phyloP scores from a whole-genome alignment of 1,284 basidiomycete species.

The Moesziomyces globuligerus region DNA sequence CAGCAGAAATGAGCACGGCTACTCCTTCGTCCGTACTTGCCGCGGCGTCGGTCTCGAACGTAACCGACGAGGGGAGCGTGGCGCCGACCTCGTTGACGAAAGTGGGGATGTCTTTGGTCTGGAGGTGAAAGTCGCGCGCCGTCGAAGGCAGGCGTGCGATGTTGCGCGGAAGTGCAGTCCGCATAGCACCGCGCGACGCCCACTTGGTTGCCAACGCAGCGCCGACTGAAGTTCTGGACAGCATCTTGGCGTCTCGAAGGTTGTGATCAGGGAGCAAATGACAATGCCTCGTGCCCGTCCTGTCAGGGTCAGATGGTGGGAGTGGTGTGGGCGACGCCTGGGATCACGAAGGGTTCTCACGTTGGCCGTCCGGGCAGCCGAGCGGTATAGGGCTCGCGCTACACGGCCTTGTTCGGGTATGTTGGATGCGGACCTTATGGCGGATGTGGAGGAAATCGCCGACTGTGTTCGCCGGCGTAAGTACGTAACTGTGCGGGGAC shows the following conservation, averaged over 20 bases:
- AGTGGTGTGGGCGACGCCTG: too few species aligned
- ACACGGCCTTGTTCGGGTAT: too few species aligned
- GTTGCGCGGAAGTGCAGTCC: background rate
- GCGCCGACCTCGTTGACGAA: constrained; percentile 28
- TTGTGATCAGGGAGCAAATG: too few species aligned
- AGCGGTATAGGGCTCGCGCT: too few species aligned
- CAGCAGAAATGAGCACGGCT: constrained; percentile 47
- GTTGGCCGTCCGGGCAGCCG: too few species aligned
- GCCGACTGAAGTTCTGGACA: constrained; percentile 5
- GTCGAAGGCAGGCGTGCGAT: background rate
- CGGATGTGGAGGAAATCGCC: background rate
- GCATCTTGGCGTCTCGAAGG: constrained; percentile 7
- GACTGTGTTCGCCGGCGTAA: too few species aligned
- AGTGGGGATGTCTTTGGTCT: constrained; percentile 30
- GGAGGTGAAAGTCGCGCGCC: constrained; percentile 31
- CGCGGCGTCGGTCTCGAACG: constrained; percentile 3
- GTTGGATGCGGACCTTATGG: too few species aligned
- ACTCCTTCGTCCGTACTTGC: constrained; percentile 10
- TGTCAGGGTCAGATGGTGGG: too few species aligned
- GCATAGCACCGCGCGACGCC: background rate
- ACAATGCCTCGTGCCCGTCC: too few species aligned
- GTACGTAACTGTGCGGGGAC: background rate
- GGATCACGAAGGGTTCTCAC: too few species aligned
- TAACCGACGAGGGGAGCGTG: constrained; percentile 1
- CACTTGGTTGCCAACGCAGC: background rate